Evolutionary conservation across 371 early-diverging fungal species (phyloP).

Genomic region (Mortierella sp.): DNA sequence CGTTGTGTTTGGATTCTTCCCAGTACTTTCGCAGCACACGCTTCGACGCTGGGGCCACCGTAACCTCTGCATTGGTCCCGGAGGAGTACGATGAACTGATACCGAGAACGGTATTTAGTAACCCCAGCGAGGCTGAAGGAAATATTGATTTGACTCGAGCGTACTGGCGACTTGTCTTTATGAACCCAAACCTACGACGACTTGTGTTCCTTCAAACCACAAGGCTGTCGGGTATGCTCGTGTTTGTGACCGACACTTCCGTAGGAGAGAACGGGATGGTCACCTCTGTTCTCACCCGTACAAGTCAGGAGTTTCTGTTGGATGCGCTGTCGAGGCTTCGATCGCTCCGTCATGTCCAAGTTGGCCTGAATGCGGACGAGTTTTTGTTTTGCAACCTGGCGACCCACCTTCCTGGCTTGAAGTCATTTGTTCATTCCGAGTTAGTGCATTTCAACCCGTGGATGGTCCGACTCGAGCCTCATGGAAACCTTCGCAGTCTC

Average conservation of each 20-base stretch:
- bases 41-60: neutral
- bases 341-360: neutral
- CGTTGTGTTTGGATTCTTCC: neutral
- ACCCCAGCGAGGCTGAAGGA: neutral
- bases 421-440: neutral
- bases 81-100: neutral
- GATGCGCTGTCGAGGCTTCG: neutral
- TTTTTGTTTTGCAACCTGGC: neutral
- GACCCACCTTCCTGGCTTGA: neutral
- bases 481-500: neutral
- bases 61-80: neutral
- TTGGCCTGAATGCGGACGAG: neutral
- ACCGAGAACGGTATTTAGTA: neutral
- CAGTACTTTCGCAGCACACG: neutral
- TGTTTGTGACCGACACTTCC: neutral
- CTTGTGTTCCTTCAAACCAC: neutral
- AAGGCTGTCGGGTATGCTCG: neutral
- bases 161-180: neutral
- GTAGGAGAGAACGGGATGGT: neutral
- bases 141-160: neutral
- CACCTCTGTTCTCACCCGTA: neutral
- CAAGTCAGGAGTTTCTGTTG: neutral
- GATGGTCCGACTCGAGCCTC: neutral
- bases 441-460: neutral
- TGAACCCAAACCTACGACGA: neutral